A percentile compares a stretch with the other conserved stretches of the same genome.
These are phyloP conservation scores for Bombardia bombarda DNA, from an alignment of 495 filamentous ascomycete species.

Conservation along the genomic window DNA sequence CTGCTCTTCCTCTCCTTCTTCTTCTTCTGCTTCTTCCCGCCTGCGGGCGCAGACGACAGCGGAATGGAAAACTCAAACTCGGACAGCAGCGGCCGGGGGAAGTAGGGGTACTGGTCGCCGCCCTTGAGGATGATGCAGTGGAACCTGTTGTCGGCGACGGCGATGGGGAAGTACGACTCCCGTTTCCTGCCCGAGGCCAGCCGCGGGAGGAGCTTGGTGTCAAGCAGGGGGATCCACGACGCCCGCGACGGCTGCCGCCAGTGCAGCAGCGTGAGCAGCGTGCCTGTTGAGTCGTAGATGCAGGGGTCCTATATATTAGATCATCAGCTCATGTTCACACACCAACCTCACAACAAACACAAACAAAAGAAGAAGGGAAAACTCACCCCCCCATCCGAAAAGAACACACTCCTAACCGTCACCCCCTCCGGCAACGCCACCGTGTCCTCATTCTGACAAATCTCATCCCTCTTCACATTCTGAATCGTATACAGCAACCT, in stretches of 20 bases:
- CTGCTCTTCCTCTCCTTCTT: constrained; percentile 31
- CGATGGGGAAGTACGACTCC: constrained; percentile 92
- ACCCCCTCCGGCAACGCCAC: constrained; percentile 71
- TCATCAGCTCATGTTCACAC: neutral
- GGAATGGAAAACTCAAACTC: constrained; percentile 93
- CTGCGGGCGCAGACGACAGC: constrained; percentile 44
- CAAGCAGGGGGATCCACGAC: constrained; percentile 83
- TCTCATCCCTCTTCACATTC: constrained; percentile 87
- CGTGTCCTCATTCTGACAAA: constrained; percentile 84
- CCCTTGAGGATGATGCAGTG: constrained; percentile 99
- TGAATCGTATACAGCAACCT: constrained; percentile 80
- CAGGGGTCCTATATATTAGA: constrained; percentile 68
- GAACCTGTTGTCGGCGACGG: constrained; percentile 84
- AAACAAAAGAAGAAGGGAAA: neutral
- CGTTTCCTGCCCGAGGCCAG: constrained; percentile 74
- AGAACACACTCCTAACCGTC: constrained; percentile 74
- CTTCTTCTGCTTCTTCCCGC: constrained; percentile 29
- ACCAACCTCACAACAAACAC: constrained; percentile 8
- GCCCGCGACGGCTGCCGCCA: constrained; percentile 83
- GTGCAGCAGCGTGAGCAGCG: constrained; percentile 77
- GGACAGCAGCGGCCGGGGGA: constrained; percentile 81
- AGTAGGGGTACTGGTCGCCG: constrained; percentile 86
- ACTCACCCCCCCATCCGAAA: constrained; percentile 76
- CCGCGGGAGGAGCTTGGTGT: constrained; percentile 76
- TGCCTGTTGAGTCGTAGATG: constrained; percentile 86